These are phyloP conservation scores for Boletus subparvulus DNA, from an alignment of 768 basidiomycete species.

Conservation along the genomic window DNA sequence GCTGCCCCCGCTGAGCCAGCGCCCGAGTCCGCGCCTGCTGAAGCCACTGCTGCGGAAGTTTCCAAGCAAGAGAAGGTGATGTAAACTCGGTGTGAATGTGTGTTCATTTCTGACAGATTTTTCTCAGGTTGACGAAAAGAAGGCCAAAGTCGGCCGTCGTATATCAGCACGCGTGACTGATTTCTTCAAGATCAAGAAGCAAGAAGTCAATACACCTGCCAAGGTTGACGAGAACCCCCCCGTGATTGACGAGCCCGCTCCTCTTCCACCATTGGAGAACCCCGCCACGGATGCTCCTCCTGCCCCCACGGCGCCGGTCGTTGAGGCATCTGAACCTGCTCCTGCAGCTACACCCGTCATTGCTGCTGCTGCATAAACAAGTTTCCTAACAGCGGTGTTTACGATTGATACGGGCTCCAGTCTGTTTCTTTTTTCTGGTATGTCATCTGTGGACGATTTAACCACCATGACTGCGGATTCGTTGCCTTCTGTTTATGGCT, in stretches of 20 bases:
- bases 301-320: constrained; percentile 35
- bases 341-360: constrained; percentile 65
- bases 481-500: constrained; percentile 36
- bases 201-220: constrained; percentile 62
- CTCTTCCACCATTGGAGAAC: constrained; percentile 83
- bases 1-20: constrained; percentile 29
- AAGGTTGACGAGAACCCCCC: constrained; percentile 91
- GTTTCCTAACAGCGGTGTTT: constrained; percentile 21
- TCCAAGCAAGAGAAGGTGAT: constrained; percentile 63
- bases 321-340: constrained; percentile 36
- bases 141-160: constrained; percentile 75
- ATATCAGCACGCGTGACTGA: constrained; percentile 81
- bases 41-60: constrained; percentile 37
- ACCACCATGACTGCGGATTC: constrained; percentile 39
- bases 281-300: constrained; percentile 54
- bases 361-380: constrained; percentile 73
- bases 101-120: background rate
- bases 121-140: constrained; percentile 46
- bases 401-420: constrained; percentile 47
- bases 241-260: constrained; percentile 79
- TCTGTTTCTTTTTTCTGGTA: constrained; percentile 37
- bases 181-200: constrained; percentile 76
- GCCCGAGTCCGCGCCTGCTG: constrained; percentile 33
- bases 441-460: constrained; percentile 38
- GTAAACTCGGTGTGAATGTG: background rate